phyloP scores from a whole-genome alignment of 208 protist genomes.

The Leishmania tropica region DNA sequence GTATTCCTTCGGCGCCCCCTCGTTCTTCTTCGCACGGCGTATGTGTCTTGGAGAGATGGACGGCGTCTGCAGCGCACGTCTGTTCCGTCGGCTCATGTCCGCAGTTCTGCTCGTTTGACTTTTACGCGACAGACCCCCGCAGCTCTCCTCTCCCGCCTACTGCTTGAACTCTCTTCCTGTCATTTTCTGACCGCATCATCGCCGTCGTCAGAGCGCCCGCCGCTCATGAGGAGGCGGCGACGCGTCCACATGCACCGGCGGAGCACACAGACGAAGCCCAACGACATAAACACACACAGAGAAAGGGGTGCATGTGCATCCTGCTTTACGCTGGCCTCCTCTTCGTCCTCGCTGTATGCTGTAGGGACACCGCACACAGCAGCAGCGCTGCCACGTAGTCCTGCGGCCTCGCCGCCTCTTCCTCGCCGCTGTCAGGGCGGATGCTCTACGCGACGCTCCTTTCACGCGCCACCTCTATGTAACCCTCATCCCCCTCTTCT shows the following conservation, averaged over 20 bases:
- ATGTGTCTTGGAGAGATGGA: neutral
- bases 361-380: neutral
- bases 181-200: neutral
- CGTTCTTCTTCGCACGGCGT: neutral
- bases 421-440: neutral
- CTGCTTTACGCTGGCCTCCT: neutral
- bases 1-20: too few species aligned
- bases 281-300: too few species aligned
- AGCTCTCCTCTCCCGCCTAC: slow-evolving; percentile 6
- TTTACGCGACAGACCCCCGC: too few species aligned
- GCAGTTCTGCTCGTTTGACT: neutral
- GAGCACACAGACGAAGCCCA: neutral
- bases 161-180: neutral
- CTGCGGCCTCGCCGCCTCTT: neutral
- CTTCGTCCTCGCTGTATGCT: neutral
- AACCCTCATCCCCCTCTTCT: neutral
- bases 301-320: neutral
- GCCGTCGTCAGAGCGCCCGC: neutral
- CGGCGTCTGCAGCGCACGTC: neutral
- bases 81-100: too few species aligned
- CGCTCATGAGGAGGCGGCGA: neutral
- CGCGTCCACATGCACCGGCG: neutral
- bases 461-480: neutral
- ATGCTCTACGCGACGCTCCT: neutral
- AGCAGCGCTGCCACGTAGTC: neutral